phyloP scores from a whole-genome alignment of 2,329 filamentous ascomycete genomes.

The Trichoderma hamatum region DNA sequence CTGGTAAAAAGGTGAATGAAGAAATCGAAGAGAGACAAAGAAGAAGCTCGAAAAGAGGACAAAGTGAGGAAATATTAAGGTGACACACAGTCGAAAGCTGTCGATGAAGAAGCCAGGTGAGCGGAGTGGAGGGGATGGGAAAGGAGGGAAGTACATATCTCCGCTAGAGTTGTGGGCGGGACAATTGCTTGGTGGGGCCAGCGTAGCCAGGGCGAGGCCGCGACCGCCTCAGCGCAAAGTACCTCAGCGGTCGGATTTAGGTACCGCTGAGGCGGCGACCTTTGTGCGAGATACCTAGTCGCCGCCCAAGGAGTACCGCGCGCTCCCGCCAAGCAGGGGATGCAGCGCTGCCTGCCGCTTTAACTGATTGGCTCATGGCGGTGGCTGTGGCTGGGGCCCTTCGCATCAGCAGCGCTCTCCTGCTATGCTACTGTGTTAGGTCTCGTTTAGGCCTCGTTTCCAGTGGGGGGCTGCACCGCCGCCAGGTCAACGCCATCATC shows the following conservation, averaged over 20 bases:
- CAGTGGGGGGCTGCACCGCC: conserved; percentile 25
- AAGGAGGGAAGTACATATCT: conserved; percentile 35
- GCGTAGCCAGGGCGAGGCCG: conserved; percentile 29
- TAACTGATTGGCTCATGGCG: conserved; percentile 43
- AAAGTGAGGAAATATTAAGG: conserved; percentile 30
- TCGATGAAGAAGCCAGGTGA: conserved; percentile 39
- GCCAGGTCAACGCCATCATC: conserved; percentile 27
- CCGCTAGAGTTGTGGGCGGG: conserved; percentile 41
- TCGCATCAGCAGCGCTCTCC: conserved; percentile 3
- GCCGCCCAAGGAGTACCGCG: conserved; percentile 4
- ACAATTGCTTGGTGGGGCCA: conserved; percentile 39
- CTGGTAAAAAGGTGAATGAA: conserved; percentile 32
- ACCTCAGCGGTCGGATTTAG: neutral
- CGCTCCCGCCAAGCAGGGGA: conserved; percentile 27
- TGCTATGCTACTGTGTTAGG: neutral
- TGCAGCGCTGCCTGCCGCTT: conserved; percentile 38
- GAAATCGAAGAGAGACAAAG: conserved; percentile 14
- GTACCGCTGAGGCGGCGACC: conserved; percentile 4
- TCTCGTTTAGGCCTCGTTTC: conserved; percentile 7
- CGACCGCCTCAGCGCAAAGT: conserved; percentile 22
- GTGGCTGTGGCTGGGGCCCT: conserved; percentile 34
- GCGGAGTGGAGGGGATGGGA: conserved; percentile 39
- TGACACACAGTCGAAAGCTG: conserved; percentile 29
- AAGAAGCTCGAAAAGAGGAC: conserved; percentile 28
- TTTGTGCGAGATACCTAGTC: conserved; percentile 4